Percentiles rank a stretch among this genome's conserved stretches.
phyloP scores from a whole-genome alignment of 192 early-diverging fungal species.

The Gorgonomyces haynaldii region DNA sequence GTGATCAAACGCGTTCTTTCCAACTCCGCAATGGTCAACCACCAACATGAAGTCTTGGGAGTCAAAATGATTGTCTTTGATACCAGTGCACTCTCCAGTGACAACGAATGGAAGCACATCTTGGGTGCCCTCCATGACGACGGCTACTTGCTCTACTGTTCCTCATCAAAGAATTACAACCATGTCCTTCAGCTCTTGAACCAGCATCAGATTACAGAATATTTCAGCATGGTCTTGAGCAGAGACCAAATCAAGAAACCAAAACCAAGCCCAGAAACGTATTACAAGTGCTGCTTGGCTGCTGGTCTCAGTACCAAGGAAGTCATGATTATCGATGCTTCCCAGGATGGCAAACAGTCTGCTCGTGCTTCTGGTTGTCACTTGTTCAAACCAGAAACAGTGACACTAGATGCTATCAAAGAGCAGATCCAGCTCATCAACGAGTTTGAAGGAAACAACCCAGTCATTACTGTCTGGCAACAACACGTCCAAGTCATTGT shows the following conservation, averaged over 20 bases:
- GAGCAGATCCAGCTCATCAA: background rate
- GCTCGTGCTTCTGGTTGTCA: background rate
- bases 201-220: background rate
- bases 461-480: background rate
- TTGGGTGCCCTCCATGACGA: too few species aligned
- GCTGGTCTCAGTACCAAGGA: background rate
- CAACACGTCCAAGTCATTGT: background rate
- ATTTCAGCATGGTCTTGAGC: background rate
- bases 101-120: too few species aligned
- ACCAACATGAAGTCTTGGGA: background rate
- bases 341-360: background rate
- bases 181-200: too few species aligned
- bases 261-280: background rate
- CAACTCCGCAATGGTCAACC: too few species aligned
- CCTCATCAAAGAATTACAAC: too few species aligned
- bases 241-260: background rate
- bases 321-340: background rate
- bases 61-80: background rate
- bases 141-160: too few species aligned
- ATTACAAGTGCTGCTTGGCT: background rate
- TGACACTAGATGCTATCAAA: background rate
- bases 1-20: too few species aligned
- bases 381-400: background rate
- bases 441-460: background rate
- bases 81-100: background rate